Percentiles rank a stretch among this genome's conserved stretches.
Conservation (phyloP, 257 asterid species). For the Scutellaria baicalensis region DNA sequence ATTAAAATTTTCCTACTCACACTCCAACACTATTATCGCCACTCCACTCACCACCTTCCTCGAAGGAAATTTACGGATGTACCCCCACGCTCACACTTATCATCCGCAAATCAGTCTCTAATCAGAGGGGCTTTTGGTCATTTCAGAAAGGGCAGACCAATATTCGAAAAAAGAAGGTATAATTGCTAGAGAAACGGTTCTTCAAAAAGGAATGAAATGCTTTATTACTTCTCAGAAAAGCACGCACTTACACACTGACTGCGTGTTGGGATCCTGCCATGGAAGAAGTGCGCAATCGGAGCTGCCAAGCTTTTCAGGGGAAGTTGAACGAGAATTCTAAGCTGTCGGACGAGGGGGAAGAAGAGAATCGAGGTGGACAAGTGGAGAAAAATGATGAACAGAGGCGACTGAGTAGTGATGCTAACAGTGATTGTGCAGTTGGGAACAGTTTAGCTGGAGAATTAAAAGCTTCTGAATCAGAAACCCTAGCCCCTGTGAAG, state of each 20-base stretch:
- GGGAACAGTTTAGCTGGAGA: conserved; percentile 19
- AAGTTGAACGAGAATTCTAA: conserved; percentile 10
- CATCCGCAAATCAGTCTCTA: not conserved
- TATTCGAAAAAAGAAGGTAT: not conserved
- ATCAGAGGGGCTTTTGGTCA: not conserved
- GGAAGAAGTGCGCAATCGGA: conserved; percentile 32
- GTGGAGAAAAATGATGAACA: conserved; percentile 18
- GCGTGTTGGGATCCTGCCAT: conserved; percentile 30
- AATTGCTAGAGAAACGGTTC: conserved; percentile 18
- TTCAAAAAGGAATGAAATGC: not conserved
- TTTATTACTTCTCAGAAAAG: conserved; percentile 26
- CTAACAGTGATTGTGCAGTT: conserved; percentile 17
- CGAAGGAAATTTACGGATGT: not conserved
- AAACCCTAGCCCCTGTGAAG: conserved; percentile 26
- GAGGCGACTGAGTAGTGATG: conserved; percentile 19
- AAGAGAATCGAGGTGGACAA: conserved; percentile 13
- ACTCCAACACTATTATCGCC: conserved; percentile 16
- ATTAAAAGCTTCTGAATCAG: conserved; percentile 19
- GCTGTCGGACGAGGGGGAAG: conserved; percentile 6
- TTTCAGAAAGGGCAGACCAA: not conserved
- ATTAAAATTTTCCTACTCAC: conserved; percentile 17
- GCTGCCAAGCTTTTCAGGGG: conserved; percentile 9
- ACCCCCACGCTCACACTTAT: not conserved
- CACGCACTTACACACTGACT: conserved; percentile 34
- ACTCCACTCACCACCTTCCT: conserved; percentile 6